Conservation (phyloP, 495 filamentous ascomycete species). For the Glonium stellatum region DNA sequence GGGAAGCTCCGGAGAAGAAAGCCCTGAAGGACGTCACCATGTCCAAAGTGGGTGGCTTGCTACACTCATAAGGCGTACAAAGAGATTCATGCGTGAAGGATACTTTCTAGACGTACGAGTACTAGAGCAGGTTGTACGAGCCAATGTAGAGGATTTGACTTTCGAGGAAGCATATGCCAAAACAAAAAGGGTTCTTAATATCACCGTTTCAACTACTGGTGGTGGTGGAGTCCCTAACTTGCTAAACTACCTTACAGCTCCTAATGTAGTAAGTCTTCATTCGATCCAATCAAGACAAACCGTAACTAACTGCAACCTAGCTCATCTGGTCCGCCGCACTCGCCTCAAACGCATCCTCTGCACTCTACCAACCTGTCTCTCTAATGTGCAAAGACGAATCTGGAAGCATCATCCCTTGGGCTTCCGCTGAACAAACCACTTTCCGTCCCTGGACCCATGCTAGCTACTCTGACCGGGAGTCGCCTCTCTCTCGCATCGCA, state of each 20-base stretch:
- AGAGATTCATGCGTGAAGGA: conserved; percentile 62
- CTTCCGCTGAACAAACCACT: conserved; percentile 55
- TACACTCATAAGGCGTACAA: conserved; percentile 54
- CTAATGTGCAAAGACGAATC: conserved; percentile 78
- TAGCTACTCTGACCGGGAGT: conserved; percentile 66
- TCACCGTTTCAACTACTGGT: conserved; percentile 72
- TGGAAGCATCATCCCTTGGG: conserved; percentile 76
- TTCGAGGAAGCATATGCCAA: conserved; percentile 89
- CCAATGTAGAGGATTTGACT: conserved; percentile 81
- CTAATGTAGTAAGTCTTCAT: conserved; percentile 68
- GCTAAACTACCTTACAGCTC: conserved; percentile 88
- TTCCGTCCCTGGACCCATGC: conserved; percentile 64
- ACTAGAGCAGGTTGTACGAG: conserved; percentile 75
- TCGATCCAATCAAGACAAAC: conserved; percentile 1
- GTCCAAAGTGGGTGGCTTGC: conserved; percentile 42
- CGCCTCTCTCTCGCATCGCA: conserved; percentile 73
- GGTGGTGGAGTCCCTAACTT: conserved; percentile 74
- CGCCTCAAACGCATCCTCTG: conserved; percentile 75
- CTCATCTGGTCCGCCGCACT: conserved; percentile 91
- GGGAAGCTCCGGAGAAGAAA: conserved; percentile 9
- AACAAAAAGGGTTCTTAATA: conserved; percentile 85
- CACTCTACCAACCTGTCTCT: conserved; percentile 59
- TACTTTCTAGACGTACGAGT: conserved; percentile 78
- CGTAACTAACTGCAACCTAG: conserved; percentile 32
- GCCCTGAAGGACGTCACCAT: conserved; percentile 18